phyloP scores from a whole-genome alignment of 2,329 filamentous ascomycete genomes.

The Colletotrichum euphorbiae region DNA sequence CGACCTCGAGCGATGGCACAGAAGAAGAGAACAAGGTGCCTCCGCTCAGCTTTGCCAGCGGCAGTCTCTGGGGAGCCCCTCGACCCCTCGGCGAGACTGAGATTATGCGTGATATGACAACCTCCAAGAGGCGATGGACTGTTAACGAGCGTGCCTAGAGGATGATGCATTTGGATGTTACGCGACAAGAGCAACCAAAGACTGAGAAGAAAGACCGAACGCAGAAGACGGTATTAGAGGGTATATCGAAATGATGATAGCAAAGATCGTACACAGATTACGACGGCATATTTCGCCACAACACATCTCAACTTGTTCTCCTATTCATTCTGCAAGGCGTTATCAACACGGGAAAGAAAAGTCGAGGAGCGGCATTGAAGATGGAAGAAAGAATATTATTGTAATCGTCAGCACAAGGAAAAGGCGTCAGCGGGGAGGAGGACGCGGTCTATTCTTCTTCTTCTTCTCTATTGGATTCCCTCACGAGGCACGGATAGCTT shows the following conservation, averaged over 20 bases:
- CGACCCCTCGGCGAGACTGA: slow-evolving; percentile 59
- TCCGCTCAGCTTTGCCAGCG: slow-evolving; percentile 52
- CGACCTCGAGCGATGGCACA: slow-evolving; percentile 40
- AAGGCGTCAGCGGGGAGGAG: not conserved
- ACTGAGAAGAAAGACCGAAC: not conserved
- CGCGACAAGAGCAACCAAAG: not conserved
- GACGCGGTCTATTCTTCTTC: not conserved
- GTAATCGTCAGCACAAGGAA: slow-evolving; percentile 17
- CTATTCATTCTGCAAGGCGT: slow-evolving; percentile 29
- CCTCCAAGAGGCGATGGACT: slow-evolving; percentile 67
- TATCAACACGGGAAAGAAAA: not conserved
- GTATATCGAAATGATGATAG: not conserved
- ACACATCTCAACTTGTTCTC: slow-evolving; percentile 25
- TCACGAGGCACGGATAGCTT: slow-evolving; percentile 6
- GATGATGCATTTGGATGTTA: not conserved
- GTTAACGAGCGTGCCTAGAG: slow-evolving; percentile 57
- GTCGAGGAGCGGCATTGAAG: not conserved
- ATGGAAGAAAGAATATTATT: slow-evolving; percentile 5
- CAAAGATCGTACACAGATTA: slow-evolving; percentile 19
- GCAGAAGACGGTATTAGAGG: not conserved
- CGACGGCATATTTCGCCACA: slow-evolving; percentile 13
- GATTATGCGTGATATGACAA: slow-evolving; percentile 56
- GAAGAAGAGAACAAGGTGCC: slow-evolving; percentile 49
- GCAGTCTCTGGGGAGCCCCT: slow-evolving; percentile 59
- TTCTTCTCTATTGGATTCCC: not conserved